These are phyloP conservation scores for Phytophthora pluvialis DNA, from an alignment of 352 stramenopile species.

Conservation along the genomic window DNA sequence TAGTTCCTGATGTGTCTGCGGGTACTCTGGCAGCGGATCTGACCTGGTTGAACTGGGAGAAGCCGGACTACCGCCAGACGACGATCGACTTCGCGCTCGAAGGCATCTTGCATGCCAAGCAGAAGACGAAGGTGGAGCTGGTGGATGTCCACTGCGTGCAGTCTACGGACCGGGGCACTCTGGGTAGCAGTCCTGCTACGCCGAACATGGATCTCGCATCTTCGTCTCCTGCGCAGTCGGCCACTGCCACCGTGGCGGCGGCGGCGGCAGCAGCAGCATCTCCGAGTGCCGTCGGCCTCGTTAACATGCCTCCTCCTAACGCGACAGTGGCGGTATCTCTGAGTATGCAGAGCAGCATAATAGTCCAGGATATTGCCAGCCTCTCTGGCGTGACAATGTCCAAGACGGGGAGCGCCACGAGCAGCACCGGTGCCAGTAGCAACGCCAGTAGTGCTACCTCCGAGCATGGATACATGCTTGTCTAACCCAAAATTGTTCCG, in stretches of 20 bases:
- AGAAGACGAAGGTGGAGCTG: slow-evolving; percentile 69
- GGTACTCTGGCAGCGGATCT: slow-evolving; percentile 49
- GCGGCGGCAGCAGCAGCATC: slow-evolving; percentile 10
- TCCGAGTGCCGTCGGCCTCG: slow-evolving; percentile 12
- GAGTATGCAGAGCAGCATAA: slow-evolving; percentile 32
- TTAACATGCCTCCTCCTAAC: slow-evolving; percentile 21
- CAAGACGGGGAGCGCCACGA: slow-evolving; percentile 14
- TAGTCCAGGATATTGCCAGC: slow-evolving; percentile 30
- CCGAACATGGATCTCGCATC: slow-evolving; percentile 29
- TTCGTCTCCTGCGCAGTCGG: slow-evolving; percentile 11
- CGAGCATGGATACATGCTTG: slow-evolving; percentile 42
- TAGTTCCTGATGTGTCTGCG: slow-evolving; percentile 46
- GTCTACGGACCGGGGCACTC: slow-evolving; percentile 10
- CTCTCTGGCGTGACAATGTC: slow-evolving; percentile 23
- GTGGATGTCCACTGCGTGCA: slow-evolving; percentile 58
- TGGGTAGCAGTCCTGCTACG: slow-evolving; percentile 11
- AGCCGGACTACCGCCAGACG: slow-evolving; percentile 64
- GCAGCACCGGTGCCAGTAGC: slow-evolving; percentile 9
- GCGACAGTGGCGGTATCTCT: slow-evolving; percentile 27
- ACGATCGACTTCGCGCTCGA: slow-evolving; percentile 71
- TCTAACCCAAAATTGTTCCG: slow-evolving; percentile 18
- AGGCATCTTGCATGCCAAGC: slow-evolving; percentile 69
- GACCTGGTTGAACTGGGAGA: slow-evolving; percentile 64
- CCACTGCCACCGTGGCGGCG: neutral
- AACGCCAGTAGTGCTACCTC: slow-evolving; percentile 3